phyloP scores from a whole-genome alignment of 208 protist species.

The Trypanosoma cruzi region DNA sequence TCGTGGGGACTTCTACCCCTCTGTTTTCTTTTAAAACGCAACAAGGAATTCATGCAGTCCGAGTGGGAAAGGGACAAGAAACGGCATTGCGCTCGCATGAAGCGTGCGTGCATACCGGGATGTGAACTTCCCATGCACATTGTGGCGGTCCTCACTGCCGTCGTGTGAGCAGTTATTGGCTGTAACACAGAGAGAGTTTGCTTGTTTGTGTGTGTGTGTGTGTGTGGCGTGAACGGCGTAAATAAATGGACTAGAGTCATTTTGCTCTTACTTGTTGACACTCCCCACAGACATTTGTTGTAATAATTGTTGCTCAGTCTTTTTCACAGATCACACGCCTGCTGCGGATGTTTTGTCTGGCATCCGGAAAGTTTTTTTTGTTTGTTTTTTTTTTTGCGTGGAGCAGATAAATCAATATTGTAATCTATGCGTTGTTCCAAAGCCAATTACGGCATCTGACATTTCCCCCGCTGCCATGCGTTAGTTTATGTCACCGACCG shows the following conservation, averaged over 20 bases:
- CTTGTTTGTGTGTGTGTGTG: no score
- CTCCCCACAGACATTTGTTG: neutral
- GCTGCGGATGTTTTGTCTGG: neutral
- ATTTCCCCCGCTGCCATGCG: neutral
- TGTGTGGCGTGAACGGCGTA: neutral
- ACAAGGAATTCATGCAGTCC: conserved; percentile 19
- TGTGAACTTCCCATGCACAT: conserved; percentile 22
- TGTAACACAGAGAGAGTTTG: neutral
- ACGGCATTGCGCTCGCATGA: conserved; percentile 8
- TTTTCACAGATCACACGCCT: neutral
- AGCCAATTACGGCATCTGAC: neutral
- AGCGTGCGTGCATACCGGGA: conserved; percentile 15
- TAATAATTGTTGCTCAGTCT: neutral
- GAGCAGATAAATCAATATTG: neutral
- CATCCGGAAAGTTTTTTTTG: neutral
- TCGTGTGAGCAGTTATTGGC: conserved; percentile 7
- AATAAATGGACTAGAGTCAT: neutral
- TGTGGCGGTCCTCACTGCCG: conserved; percentile 10
- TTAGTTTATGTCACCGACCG: neutral
- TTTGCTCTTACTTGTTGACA: neutral
- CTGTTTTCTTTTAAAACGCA: conserved; percentile 28
- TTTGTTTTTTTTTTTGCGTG: neutral
- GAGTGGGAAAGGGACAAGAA: conserved; percentile 15
- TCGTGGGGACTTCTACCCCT: conserved; percentile 13
- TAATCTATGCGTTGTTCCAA: neutral